phyloP scores from a whole-genome alignment of 805 yeast genomes.

The Zygotorulaspora sp. region DNA sequence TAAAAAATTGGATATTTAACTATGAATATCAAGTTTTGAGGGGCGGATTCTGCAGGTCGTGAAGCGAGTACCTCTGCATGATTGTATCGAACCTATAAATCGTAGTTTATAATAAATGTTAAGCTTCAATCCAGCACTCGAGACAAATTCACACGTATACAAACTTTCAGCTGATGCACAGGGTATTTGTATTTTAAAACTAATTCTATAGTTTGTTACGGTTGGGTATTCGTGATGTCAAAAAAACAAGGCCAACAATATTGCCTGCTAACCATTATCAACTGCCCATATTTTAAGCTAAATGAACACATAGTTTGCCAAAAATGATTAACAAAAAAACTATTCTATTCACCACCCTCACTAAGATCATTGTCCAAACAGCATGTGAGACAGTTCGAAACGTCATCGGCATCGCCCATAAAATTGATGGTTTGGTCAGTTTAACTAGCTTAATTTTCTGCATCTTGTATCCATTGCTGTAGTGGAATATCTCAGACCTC shows the following conservation, averaged over 20 bases:
- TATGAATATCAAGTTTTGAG: too few species aligned
- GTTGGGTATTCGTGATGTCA: background rate
- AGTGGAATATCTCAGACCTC: conserved; percentile 10
- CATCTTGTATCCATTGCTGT: conserved; percentile 15
- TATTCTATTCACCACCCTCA: conserved; percentile 2
- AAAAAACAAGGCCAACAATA: background rate
- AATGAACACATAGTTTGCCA: background rate
- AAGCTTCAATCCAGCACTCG: background rate
- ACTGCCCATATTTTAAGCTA: background rate
- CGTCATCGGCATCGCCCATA: background rate
- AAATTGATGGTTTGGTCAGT: background rate
- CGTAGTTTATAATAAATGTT: too few species aligned
- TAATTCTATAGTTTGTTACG: background rate
- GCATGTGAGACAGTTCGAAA: background rate
- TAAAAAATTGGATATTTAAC: too few species aligned
- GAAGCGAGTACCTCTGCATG: too few species aligned
- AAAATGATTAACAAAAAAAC: too few species aligned
- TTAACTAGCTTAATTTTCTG: conserved; percentile 3
- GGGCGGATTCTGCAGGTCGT: too few species aligned
- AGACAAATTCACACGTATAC: background rate
- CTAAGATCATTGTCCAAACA: conserved; percentile 6
- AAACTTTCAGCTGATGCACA: background rate
- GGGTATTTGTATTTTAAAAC: background rate
- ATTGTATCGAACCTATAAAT: too few species aligned
- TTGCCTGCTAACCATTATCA: background rate